These are phyloP conservation scores for Triangularia setosa DNA, from an alignment of 2,329 filamentous ascomycete species.

Conservation along the genomic window DNA sequence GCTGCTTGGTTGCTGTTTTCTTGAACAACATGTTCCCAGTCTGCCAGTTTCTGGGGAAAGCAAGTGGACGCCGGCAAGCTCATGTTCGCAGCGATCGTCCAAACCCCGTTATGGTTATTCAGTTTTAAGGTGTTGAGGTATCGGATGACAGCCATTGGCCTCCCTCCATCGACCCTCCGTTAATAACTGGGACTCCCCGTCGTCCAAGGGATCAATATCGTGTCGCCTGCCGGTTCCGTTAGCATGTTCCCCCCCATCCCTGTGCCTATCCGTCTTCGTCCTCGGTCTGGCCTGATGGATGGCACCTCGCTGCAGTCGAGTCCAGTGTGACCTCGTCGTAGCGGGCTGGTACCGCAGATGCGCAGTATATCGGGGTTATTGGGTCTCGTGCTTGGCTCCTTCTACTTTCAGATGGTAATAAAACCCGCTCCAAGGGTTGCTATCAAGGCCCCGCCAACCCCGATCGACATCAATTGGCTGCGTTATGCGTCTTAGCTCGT, in stretches of 20 bases:
- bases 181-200: neutral
- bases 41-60: neutral
- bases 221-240: neutral
- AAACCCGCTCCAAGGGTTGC: conserved; percentile 9
- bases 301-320: neutral
- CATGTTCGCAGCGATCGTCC: neutral
- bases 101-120: neutral
- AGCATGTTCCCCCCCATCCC: neutral
- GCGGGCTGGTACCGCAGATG: neutral
- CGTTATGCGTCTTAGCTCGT: conserved; percentile 11
- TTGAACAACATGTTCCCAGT: neutral
- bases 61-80: neutral
- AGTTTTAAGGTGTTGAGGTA: neutral
- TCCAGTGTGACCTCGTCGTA: neutral
- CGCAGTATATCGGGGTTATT: conserved; percentile 12
- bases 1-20: neutral
- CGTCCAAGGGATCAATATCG: neutral
- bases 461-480: conserved; percentile 6
- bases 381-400: conserved; percentile 16
- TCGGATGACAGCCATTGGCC: neutral
- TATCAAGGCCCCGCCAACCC: conserved; percentile 7
- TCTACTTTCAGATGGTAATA: conserved; percentile 19
- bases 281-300: conserved; percentile 6
- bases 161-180: neutral
- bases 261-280: conserved; percentile 3